A percentile compares a stretch with the other conserved stretches of the same genome.
These are phyloP conservation scores for Berkeleyomyces basicola DNA, from an alignment of 2,329 filamentous ascomycete genomes.

Conservation along the genomic window DNA sequence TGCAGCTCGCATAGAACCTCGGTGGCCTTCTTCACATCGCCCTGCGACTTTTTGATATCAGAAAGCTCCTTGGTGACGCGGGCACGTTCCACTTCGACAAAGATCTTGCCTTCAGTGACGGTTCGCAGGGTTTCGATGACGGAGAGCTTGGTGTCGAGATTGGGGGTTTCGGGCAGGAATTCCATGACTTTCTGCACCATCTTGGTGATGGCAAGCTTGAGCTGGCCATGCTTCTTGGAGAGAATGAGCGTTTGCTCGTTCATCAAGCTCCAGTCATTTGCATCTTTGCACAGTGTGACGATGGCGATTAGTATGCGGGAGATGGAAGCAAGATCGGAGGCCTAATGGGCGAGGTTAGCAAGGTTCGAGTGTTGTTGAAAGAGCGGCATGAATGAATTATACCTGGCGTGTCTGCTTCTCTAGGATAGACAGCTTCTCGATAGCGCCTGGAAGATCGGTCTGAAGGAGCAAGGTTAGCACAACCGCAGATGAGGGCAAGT, in stretches of 20 bases:
- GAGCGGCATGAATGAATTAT: slow-evolving; percentile 17
- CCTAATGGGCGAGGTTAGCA: slow-evolving; percentile 35
- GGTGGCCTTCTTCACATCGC: slow-evolving; percentile 74
- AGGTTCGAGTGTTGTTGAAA: slow-evolving; percentile 7
- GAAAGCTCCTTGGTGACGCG: slow-evolving; percentile 89
- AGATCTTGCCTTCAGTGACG: slow-evolving; percentile 98
- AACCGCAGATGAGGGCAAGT: neutral
- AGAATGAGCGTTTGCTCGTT: slow-evolving; percentile 92
- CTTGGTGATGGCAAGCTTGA: slow-evolving; percentile 96
- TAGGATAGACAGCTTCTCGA: slow-evolving; percentile 80
- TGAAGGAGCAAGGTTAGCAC: slow-evolving; percentile 19
- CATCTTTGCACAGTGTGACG: slow-evolving; percentile 85
- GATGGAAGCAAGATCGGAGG: slow-evolving; percentile 89
- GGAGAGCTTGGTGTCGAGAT: slow-evolving; percentile 71
- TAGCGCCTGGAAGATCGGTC: slow-evolving; percentile 67
- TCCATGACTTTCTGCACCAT: slow-evolving; percentile 96
- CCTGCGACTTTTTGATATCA: slow-evolving; percentile 92
- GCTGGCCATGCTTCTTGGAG: slow-evolving; percentile 98
- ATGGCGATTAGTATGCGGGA: slow-evolving; percentile 76
- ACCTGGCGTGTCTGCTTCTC: slow-evolving; percentile 98
- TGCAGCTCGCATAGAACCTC: slow-evolving; percentile 95
- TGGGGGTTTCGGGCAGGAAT: slow-evolving; percentile 76
- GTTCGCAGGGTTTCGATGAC: slow-evolving; percentile 91
- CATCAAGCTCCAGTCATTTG: slow-evolving; percentile 81
- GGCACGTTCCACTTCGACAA: slow-evolving; percentile 94